phyloP scores from a whole-genome alignment of 1,284 basidiomycete species.

The Moniliophthora roreri region DNA sequence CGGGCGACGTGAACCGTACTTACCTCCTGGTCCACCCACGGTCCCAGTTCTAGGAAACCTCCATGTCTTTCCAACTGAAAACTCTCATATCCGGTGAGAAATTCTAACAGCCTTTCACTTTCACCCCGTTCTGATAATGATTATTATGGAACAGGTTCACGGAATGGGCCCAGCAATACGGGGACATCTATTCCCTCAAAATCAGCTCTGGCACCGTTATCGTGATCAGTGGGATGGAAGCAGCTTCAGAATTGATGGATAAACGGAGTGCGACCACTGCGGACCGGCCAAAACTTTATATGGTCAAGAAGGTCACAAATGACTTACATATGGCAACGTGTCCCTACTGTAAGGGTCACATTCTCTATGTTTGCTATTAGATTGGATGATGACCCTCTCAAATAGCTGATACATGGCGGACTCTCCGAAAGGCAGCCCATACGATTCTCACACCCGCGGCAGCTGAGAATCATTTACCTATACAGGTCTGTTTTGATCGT shows the following conservation, averaged over 20 bases:
- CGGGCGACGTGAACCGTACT: slow-evolving; percentile 19
- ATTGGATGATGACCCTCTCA: neutral
- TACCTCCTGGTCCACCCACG: slow-evolving; percentile 34
- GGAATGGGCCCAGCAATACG: slow-evolving; percentile 2
- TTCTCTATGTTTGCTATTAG: neutral
- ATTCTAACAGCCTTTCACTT: no score
- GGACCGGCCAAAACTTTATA: slow-evolving; percentile 23
- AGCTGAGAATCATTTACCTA: slow-evolving; percentile 23
- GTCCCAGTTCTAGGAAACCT: slow-evolving; percentile 30
- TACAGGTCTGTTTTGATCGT: slow-evolving; percentile 16
- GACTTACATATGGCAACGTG: slow-evolving; percentile 23
- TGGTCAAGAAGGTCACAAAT: slow-evolving; percentile 21
- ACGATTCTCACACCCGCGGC: slow-evolving; percentile 25
- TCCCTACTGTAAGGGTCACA: neutral
- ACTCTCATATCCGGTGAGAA: slow-evolving; percentile 19
- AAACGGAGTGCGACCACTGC: slow-evolving; percentile 22
- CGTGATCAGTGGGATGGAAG: slow-evolving; percentile 21
- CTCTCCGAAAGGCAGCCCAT: slow-evolving; percentile 27
- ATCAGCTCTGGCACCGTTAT: slow-evolving; percentile 16
- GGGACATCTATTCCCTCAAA: slow-evolving; percentile 7
- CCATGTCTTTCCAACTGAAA: slow-evolving; percentile 25
- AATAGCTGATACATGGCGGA: slow-evolving; percentile 28
- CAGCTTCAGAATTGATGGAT: slow-evolving; percentile 25
- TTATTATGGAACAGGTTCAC: slow-evolving; percentile 16
- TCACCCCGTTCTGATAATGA: no score